Base-by-base conservation (phyloP, 2,329 filamentous ascomycete species). In the Monilinia polystroma region DNA sequence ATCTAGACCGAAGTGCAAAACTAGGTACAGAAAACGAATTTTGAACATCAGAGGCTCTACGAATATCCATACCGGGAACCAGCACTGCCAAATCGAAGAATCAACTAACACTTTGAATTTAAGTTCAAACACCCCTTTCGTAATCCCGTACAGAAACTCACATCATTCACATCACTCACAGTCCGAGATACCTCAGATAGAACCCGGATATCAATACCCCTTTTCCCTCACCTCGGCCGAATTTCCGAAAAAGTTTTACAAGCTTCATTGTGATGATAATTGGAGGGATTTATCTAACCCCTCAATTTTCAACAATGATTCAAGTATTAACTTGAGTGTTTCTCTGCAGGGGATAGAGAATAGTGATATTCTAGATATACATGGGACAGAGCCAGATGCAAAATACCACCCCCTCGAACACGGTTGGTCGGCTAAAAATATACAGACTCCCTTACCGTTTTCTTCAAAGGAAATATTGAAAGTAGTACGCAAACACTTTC, bases 121-220 rank as follows among this genome's bases (percentile, higher is more conserved):
- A 12, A 18, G 4, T 12, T 8, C 11, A 4, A 18, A 20, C 18
- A n/a, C 4, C 2, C 2, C 32, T 14, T 18, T 2, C 29, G 23
- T 7, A 2, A 1, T 1, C 7, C 32, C 4, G 1, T 4, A n/a
- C 12, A 3, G 4, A 12, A n/a, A 51, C 7, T 3, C n/a, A 8
- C 20, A 23, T n/a, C 10, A 6, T 2, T 1, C 18, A 14, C 32
- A 23, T n/a, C 10, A 12, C 4, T 1, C 18, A 14, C 32, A 14
- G 14, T 3, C 53, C 4, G 8, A 35, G 8, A 10, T 4, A 54
- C 4, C 52, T 3, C 26, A 6, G 14, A 23, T 1, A 32, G 18
- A 1, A 7, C 38, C 57, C 14, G 45, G 12, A 6, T 35, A 49
- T 23, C 12, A 3, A 1, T 60, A 60, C n/a, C 57, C 57, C 12